Conservation (phyloP, 2,329 filamentous ascomycete species). For the Aspergillus piperis region DNA sequence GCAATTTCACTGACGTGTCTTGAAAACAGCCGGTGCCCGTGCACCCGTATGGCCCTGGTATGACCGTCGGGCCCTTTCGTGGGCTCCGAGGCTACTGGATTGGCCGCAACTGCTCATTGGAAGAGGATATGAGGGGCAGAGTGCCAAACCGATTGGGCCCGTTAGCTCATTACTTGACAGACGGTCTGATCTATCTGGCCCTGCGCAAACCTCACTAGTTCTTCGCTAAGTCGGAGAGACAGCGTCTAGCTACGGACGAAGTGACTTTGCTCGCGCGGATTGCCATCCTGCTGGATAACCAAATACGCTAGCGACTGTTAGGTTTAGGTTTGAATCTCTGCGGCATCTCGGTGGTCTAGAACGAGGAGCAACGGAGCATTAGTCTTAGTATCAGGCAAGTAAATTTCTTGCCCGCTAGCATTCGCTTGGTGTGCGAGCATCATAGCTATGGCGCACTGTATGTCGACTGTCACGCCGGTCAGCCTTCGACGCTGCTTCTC, state of each 20-base stretch:
- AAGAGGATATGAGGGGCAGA: not conserved
- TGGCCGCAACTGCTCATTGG: not conserved
- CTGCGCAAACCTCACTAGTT: not conserved
- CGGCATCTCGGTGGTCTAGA: not conserved
- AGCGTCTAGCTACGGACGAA: not conserved
- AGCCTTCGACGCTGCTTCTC: not conserved
- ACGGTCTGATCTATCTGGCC: not conserved
- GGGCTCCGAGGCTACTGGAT: not conserved
- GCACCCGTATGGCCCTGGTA: constrained; percentile 5
- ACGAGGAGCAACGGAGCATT: not conserved
- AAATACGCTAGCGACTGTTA: not conserved
- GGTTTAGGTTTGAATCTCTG: not conserved
- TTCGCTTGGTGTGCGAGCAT: not conserved
- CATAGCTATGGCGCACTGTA: not conserved
- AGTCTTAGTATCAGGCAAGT: not conserved
- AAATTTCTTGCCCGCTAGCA: not conserved
- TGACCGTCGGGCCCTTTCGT: not conserved
- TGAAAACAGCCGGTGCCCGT: not conserved
- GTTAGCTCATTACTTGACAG: not conserved
- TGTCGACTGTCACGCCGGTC: not conserved
- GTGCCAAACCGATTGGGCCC: not conserved
- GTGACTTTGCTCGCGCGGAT: not conserved
- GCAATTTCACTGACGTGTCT: constrained; percentile 1
- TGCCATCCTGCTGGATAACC: not conserved
- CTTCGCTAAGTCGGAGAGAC: not conserved